Evolutionary conservation across 805 yeast genomes (phyloP), one percentile per base, ranked within the genome.

Genomic region (Kodamaea neixiangensis): DNA sequence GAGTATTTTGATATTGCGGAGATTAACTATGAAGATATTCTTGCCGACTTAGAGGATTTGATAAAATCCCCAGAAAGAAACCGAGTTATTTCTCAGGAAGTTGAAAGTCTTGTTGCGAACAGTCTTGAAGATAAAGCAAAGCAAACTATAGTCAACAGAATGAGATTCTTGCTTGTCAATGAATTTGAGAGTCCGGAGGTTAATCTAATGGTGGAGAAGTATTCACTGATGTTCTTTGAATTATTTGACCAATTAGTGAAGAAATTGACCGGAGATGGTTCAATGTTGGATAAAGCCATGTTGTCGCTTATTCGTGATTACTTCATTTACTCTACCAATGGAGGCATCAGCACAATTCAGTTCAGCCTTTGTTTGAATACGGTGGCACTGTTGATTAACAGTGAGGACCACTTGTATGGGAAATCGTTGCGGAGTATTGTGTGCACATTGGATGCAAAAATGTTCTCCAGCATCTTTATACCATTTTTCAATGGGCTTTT

Each of bases 381-480:
- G 22, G 34, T 47, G 3, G 2, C 40, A 19, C 50, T 19, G 41
- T 17, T 37, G 40, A n/a, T 40, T 5, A 31, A 22, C 25, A n/a
- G 19, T 13, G 39, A 25, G 7, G 14, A 20, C 17, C 19, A 17
- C 20, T 11, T 15, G 41, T 29, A 34, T 5, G 43, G 40, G 13
- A 40, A 41, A n/a, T 10, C 39, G 18, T 47, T 47, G 19, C 7
- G 46, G 2, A 15, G 37, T 18, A 43, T 43, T 18, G 47, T 43
- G 39, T 48, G 51, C 39, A 29, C 47, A 2, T 43, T 48, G 43
- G 51, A 43, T 37, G 47, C 47, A 9, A 22, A 22, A 22, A 43
- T 29, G 15, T 29, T 48, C 15, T 22, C 35, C 35, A 21, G 9
- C n/a, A 48, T 38, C 20, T 48, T 48, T 18, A 11, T 37, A 9